Conservation (phyloP, 2,329 filamentous ascomycete species). For the Scolecobasidium constrictum region DNA sequence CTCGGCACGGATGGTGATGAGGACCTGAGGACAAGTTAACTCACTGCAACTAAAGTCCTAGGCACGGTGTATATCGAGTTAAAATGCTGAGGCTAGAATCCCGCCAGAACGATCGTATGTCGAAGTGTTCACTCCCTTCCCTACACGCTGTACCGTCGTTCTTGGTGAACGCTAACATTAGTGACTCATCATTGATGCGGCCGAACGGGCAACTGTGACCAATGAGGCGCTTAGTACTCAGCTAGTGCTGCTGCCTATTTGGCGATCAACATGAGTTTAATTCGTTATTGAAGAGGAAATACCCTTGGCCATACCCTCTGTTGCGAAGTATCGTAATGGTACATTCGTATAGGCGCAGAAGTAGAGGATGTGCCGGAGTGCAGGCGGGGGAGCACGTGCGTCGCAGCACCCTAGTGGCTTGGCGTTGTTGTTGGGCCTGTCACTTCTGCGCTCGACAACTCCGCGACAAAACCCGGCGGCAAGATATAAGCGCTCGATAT, state of each 20-base stretch:
- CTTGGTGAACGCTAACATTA: too few relatives aligned
- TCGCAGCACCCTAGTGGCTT: slow-evolving; percentile 11
- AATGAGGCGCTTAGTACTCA: too few relatives aligned
- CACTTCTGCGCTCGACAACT: slow-evolving; percentile 13
- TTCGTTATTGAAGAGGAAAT: not conserved
- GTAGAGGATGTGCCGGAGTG: not conserved
- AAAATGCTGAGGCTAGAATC: not conserved
- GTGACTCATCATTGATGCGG: too few relatives aligned
- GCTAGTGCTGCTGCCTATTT: too few relatives aligned
- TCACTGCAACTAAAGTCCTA: not conserved
- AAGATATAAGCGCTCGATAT: slow-evolving; percentile 13
- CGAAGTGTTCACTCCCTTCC: not conserved
- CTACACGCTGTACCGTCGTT: not conserved
- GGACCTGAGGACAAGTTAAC: not conserved
- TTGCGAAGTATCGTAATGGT: not conserved
- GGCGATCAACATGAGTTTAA: not conserved
- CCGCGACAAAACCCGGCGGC: slow-evolving; percentile 11
- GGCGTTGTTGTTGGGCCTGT: slow-evolving; percentile 11
- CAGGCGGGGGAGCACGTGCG: slow-evolving; percentile 11
- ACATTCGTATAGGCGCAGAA: too few relatives aligned
- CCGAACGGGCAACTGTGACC: too few relatives aligned
- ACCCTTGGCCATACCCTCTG: not conserved
- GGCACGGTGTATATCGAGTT: not conserved
- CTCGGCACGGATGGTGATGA: not conserved
- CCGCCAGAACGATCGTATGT: not conserved